Evolutionary conservation across 139 green algal genomes (phyloP).

Genomic region (Medakamo hakoo): DNA sequence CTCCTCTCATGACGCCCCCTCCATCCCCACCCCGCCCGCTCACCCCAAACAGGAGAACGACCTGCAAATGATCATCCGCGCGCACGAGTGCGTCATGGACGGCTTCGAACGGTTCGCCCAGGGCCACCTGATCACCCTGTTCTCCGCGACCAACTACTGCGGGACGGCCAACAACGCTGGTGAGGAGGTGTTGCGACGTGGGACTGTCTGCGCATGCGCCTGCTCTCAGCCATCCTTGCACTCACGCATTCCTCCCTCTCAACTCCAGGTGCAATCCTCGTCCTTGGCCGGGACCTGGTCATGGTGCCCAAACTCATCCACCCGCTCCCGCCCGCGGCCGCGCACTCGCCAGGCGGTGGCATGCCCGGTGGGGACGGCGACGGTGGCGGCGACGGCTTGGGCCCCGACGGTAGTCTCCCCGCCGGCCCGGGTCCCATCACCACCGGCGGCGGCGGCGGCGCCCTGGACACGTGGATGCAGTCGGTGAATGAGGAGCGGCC

Average conservation of each 20-base stretch:
- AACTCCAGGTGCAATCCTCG: conserved; percentile 66
- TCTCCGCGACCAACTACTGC: conserved; percentile 98
- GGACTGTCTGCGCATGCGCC: background rate
- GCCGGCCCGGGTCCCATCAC: too few relatives aligned
- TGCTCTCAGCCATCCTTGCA: background rate
- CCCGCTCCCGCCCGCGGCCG: conserved; percentile 75
- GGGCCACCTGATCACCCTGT: conserved; percentile 91
- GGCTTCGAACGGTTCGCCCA: conserved; percentile 98
- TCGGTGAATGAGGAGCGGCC: conserved; percentile 80
- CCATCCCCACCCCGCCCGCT: background rate
- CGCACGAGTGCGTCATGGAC: conserved; percentile 99
- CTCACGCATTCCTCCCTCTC: background rate
- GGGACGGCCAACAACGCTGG: conserved; percentile 94
- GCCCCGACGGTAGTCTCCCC: too few relatives aligned
- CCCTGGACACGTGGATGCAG: conserved; percentile 39
- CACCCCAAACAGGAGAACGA: conserved; percentile 53
- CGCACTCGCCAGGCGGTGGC: conserved; percentile 33
- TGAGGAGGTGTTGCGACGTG: background rate
- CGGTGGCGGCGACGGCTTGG: background rate
- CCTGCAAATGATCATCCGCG: conserved; percentile 97
- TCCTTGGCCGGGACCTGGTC: conserved; percentile 80
- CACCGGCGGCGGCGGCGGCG: background rate
- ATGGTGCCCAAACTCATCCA: conserved; percentile 99
- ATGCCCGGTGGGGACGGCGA: background rate
- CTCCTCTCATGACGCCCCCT: too few relatives aligned